Base-by-base conservation (phyloP, 2,329 filamentous ascomycete species). In the Incumbomyces lentus region DNA sequence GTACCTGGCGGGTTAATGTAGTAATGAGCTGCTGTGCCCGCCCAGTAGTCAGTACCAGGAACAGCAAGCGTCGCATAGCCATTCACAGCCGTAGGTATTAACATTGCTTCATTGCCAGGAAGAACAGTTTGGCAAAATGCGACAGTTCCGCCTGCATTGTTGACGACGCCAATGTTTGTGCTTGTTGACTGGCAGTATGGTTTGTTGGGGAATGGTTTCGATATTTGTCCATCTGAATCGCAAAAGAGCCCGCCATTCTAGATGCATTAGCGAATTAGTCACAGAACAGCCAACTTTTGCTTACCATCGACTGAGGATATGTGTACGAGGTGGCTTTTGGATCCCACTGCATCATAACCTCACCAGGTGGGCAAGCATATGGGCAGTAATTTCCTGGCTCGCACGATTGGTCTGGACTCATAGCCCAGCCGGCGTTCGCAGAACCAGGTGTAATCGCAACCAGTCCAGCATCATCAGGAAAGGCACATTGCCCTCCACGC, bases 261-360 rank as follows among this genome's bases (percentile, higher is more conserved):
- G 36, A 17, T 4, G 34, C 12, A 30, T 52, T 47, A 49, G 60
- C 46, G 16, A 10, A 19, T 22, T 12, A 7, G 14, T 31, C 7
- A 12, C 7, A 13, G 31, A 35, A 41, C 36, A 47, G 40, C 8
- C 37, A 6, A 44, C 40, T 42, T 47, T 37, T 14, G 68, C 78
- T 59, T 67, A 85, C 82, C 79, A 85, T 87, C 2, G 83, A 88
- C 51, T 74, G 64, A 2, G 83, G 82, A 62, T 81, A 86, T 31
- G 64, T 67, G 60, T 87, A 89, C 2, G 69, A 66, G 5, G 71
- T 79, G 3, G 84, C 84, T 48, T 72, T 64, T 0, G 81, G 79
- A 59, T 87, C 78, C 85, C 85, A 89, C 63, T 90, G 85, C 52
- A 79, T 77, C 72, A 84, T 85, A 22, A 89, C 77, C 68, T 86